These are phyloP conservation scores for Lindgomyces ingoldianus DNA, from an alignment of 495 filamentous ascomycete species.

Conservation along the genomic window DNA sequence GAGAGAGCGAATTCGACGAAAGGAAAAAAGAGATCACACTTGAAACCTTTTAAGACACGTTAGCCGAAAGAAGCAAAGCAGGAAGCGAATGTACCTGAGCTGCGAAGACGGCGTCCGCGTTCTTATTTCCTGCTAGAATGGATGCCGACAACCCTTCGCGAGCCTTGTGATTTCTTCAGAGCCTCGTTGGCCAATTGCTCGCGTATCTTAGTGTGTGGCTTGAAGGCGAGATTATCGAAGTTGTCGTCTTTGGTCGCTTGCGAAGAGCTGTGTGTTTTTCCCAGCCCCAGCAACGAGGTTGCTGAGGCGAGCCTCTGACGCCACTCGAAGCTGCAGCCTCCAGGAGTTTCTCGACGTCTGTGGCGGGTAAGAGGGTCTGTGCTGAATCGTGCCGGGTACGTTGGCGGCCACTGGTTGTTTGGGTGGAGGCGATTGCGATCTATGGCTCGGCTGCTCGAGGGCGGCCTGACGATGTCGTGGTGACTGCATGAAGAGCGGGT, in stretches of 20 bases:
- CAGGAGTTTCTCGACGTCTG: slow-evolving; percentile 58
- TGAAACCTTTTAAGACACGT: no score
- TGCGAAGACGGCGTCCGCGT: slow-evolving; percentile 63
- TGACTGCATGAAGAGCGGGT: neutral
- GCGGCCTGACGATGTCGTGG: neutral
- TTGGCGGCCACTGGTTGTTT: slow-evolving; percentile 50
- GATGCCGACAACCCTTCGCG: slow-evolving; percentile 56
- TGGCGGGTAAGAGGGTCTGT: slow-evolving; percentile 63
- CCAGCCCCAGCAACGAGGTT: slow-evolving; percentile 68
- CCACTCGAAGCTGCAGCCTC: slow-evolving; percentile 49
- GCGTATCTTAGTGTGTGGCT: slow-evolving; percentile 64
- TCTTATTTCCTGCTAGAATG: slow-evolving; percentile 56
- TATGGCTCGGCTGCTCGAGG: neutral
- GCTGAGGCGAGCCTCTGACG: slow-evolving; percentile 51
- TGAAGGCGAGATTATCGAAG: slow-evolving; percentile 61
- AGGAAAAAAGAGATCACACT: neutral
- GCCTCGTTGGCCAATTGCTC: slow-evolving; percentile 56
- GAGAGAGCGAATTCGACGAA: neutral
- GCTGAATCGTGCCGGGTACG: slow-evolving; percentile 59
- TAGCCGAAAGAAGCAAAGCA: slow-evolving; percentile 9
- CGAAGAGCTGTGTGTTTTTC: slow-evolving; percentile 64
- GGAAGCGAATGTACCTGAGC: slow-evolving; percentile 57
- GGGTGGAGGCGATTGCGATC: slow-evolving; percentile 13
- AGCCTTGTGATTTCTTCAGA: slow-evolving; percentile 52
- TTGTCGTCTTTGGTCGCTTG: slow-evolving; percentile 54